Base-by-base conservation (phyloP, 192 early-diverging fungal species). In the Globomyces pollinis-pini region DNA sequence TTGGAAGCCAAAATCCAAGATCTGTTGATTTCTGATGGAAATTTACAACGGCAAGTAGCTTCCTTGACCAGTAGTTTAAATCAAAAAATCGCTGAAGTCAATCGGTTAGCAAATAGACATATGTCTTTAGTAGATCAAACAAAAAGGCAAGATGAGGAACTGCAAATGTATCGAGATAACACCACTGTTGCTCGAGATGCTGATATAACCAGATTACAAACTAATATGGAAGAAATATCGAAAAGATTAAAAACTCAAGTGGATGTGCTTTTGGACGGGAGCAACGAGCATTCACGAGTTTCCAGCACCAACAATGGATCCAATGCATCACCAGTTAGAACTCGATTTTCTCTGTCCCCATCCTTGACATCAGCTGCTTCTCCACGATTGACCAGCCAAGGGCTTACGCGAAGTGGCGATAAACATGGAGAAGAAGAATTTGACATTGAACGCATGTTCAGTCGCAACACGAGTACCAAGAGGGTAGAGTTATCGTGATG, bases 1-100 rank as follows among this genome's bases (percentile, higher is more conserved):
- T 62, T 79, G 9, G 72, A 79, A 60, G 61, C 68, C 12, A 29
- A 62, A 7, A 32, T 79, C 2, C 65, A 72, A 20, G 77, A 79
- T 29, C 23, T 76, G 30, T 5, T 47, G 29, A 65, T 67, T 30
- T 13, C 20, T n/a, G 73, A 76, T 26, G 44, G 68, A 0, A 44
- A 39, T 7, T 38, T 55, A 11, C 32, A 62, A 16, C 60, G 73
- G 34, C 68, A 71, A 43, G 47, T 74, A n/a, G 24, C 62, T n/a
- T 31, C 43, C 36, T 59, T 75, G 33, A 66, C 71, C 33, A 50
- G 62, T 13, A 54, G 70, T 18, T 36, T 79, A 15, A 41, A 59
- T 3, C 61, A 68, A 29, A 68, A 71, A 53, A 71, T 70, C 6
- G 73, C 73, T 35, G 77, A 79, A 30, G 34, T 65, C 21, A 29